Evolutionary conservation across 2,329 filamentous ascomycete genomes (phyloP), one percentile per base, ranked within the genome.

Genomic region (Daldinia eschscholtzii): DNA sequence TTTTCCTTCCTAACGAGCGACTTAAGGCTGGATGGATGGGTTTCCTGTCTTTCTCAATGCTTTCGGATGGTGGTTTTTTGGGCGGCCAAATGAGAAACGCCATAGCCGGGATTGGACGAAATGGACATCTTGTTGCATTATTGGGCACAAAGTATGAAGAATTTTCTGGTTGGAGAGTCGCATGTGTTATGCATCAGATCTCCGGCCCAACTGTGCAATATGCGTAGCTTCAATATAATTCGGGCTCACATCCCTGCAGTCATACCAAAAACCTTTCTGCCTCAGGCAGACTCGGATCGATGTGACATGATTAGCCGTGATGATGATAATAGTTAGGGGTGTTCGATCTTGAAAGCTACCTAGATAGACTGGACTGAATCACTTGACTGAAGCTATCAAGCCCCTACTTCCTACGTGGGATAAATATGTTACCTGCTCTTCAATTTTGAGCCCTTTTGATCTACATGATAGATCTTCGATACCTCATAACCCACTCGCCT

Each of bases 141-240:
- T 67, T 65, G 69, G 69, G 69, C 63, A 71, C 53, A 52, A 71
- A 67, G 41, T 44, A 64, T 41, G 62, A 64, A 46, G 58, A 41
- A 55, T 9, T 60, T 53, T 67, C 60, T 63, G 63, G 63, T 67
- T 61, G 57, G 57, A 64, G 57, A 69, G 57, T 68, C 58, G 61
- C 65, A 57, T 70, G 6, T 18, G 37, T 7, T 68, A 44, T 66
- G 53, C 65, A 53, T 55, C 65, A 62, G 63, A 48, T 52, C 57
- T 64, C 18, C 20, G 48, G 62, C 66, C 66, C 66, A 71, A 65
- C 60, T 44, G 48, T 62, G 35, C 60, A 55, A 57, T 63, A 20
- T 65, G 59, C 48, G 56, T 52, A 58, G 59, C 53, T 68, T 66
- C 68, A 66, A 64, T 42, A 64, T 57, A 53, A 61, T 44, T 63